A percentile compares a stretch with the other conserved stretches of the same genome.
Evolutionary conservation across 257 asterid species (phyloP).

Genomic region (Phtheirospermum japonicum): DNA sequence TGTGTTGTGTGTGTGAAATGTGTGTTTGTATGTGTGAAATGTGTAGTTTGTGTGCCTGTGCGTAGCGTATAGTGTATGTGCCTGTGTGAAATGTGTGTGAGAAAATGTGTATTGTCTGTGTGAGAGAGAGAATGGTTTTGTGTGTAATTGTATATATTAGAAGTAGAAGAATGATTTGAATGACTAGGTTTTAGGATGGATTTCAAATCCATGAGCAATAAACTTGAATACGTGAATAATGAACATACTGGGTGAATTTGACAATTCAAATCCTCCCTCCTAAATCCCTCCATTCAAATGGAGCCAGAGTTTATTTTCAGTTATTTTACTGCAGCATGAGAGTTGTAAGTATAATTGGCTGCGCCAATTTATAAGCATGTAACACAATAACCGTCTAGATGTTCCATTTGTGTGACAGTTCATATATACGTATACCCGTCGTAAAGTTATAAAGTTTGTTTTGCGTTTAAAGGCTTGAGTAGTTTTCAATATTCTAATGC

Average conservation of each 20-base stretch:
- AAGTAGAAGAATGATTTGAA: background rate
- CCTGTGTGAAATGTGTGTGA: background rate
- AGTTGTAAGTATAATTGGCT: background rate
- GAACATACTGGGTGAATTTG: background rate
- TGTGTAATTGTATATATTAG: background rate
- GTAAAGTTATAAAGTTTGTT: background rate
- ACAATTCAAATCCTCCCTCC: background rate
- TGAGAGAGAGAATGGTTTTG: background rate
- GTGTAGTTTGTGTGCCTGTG: too few species aligned
- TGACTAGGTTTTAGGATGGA: background rate
- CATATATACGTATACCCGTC: too few species aligned
- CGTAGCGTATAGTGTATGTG: too few species aligned
- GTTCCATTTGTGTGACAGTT: conserved; percentile 5
- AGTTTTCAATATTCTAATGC: background rate
- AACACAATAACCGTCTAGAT: background rate
- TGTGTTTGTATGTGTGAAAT: too few species aligned
- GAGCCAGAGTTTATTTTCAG: background rate
- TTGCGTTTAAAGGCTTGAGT: background rate
- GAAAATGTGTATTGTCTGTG: background rate
- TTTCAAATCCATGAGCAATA: background rate
- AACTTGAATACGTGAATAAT: too few species aligned
- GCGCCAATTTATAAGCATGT: background rate
- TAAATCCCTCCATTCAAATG: background rate
- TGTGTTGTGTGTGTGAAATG: too few species aligned
- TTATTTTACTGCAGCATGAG: conserved; percentile 13